Conservation (phyloP, 164 flowering plant genomes). For the Nymphaea colorata region DNA sequence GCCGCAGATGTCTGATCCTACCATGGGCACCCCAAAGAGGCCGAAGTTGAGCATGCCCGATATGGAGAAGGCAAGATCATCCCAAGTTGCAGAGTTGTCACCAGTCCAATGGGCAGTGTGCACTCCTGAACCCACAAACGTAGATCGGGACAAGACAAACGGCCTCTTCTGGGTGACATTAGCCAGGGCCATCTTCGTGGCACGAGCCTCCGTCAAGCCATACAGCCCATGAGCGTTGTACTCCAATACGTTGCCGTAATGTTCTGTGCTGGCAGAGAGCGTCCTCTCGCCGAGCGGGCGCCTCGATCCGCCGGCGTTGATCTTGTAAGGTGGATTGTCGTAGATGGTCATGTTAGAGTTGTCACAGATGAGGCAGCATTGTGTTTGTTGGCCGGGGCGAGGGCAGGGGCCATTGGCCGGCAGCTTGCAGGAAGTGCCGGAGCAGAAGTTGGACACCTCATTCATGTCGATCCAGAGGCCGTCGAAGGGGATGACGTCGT, state of each 20-base stretch:
- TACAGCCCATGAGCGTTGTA: conserved; percentile 58
- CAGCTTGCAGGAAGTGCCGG: conserved; percentile 9
- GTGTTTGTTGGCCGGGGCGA: background rate
- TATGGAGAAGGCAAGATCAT: conserved; percentile 53
- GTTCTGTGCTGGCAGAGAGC: conserved; percentile 43
- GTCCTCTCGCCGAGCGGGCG: conserved; percentile 40
- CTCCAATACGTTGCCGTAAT: conserved; percentile 42
- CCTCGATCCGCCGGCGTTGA: conserved; percentile 31
- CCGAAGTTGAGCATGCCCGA: conserved; percentile 55
- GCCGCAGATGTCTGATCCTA: conserved; percentile 90
- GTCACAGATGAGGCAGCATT: conserved; percentile 1
- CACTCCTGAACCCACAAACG: conserved; percentile 69
- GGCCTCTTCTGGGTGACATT: conserved; percentile 44
- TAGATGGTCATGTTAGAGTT: conserved; percentile 7
- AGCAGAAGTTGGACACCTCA: conserved; percentile 59
- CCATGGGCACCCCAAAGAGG: conserved; percentile 80
- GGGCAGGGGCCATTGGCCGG: conserved; percentile 8
- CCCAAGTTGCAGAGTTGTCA: conserved; percentile 69
- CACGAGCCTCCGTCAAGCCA: conserved; percentile 45
- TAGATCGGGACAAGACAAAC: conserved; percentile 62
- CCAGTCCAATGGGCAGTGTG: conserved; percentile 89
- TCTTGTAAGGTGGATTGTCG: conserved; percentile 73
- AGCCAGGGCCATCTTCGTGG: conserved; percentile 39
- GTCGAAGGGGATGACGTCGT: conserved; percentile 39
- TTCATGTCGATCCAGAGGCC: conserved; percentile 97